A percentile compares a stretch with the other conserved stretches of the same genome.
phyloP scores from a whole-genome alignment of 352 stramenopile genomes.

The Globisporangium spiculum region DNA sequence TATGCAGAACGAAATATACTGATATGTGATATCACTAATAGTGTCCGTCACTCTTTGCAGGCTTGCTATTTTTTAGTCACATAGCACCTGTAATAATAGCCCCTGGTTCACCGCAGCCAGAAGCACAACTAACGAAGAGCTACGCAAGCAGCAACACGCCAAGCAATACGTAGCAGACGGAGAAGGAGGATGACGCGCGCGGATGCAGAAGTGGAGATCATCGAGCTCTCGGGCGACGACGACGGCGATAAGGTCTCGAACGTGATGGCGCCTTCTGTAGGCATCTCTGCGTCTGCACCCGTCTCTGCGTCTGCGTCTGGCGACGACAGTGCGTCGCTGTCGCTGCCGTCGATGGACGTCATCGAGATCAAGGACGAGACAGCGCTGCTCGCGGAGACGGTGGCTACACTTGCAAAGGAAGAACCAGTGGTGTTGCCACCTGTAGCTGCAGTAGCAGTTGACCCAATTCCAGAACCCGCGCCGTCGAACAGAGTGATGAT shows the following conservation, averaged over 20 bases:
- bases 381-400: not conserved
- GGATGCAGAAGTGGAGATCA: not conserved
- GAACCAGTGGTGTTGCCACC: not conserved
- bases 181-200: not conserved
- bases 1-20: not conserved
- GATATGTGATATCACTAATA: not conserved
- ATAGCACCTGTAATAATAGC: not conserved
- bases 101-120: not conserved
- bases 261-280: not conserved
- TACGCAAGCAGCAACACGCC: not conserved
- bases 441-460: not conserved
- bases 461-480: not conserved
- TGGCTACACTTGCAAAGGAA: not conserved
- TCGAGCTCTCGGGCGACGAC: slow-evolving; percentile 2
- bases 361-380: slow-evolving; percentile 7
- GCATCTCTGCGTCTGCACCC: not conserved
- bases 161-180: not conserved
- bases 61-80: not conserved
- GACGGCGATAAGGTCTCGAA: not conserved
- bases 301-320: not conserved
- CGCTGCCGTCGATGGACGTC: not conserved
- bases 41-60: not conserved
- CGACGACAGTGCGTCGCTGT: not conserved
- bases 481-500: slow-evolving; percentile 50
- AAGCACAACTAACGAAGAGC: not conserved